Evolutionary conservation across 306 rosid species (phyloP), one percentile per base, ranked within the genome.

Genomic region (Alnus glutinosa): DNA sequence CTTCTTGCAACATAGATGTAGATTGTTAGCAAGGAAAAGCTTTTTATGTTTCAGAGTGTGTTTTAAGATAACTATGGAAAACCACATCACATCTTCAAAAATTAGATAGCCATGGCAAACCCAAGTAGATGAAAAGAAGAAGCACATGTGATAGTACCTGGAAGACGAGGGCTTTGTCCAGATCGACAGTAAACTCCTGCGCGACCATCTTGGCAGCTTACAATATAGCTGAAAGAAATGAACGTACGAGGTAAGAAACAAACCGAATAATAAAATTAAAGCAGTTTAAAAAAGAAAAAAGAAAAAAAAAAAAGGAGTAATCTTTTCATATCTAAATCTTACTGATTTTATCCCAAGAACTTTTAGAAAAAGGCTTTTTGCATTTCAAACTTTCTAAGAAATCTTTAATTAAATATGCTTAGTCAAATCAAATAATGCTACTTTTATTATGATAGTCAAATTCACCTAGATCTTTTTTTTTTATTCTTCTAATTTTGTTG

Each of bases 101-200:
- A 34, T 34, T 34, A 34, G 37, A 34, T 34, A 42, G 5, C 46
- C 46, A 42, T 42, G 46, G 46, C 7, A 42, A 42, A 42, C 46
- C 32, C 34, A 4, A 3, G 11, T 14, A 15, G 28, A 59, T 4
- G 12, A 28, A 23, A 28, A 59, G 58, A 62, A 64, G 70, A 55
- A 77, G 18, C 36, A 72, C 72, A 68, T 15, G 34, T 16, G 55
- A 66, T 76, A 42, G 47, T 84, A 92, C 98, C 98, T 95, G 98
- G 88, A 92, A 92, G 71, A 92, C 97, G 67, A 95, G 97, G 79
- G 96, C 86, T 82, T 91, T 92, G 70, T 90, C 82, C 89, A 92
- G 80, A 89, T 95, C 98, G 64, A 92, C 98, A 16, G 78, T 87
- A 73, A 90, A 95, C 80, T 78, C 85, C 91, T 86, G 92, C 0